These are phyloP conservation scores for Ilyonectria sp. DNA, from an alignment of 2,329 filamentous ascomycete species.

Conservation along the genomic window DNA sequence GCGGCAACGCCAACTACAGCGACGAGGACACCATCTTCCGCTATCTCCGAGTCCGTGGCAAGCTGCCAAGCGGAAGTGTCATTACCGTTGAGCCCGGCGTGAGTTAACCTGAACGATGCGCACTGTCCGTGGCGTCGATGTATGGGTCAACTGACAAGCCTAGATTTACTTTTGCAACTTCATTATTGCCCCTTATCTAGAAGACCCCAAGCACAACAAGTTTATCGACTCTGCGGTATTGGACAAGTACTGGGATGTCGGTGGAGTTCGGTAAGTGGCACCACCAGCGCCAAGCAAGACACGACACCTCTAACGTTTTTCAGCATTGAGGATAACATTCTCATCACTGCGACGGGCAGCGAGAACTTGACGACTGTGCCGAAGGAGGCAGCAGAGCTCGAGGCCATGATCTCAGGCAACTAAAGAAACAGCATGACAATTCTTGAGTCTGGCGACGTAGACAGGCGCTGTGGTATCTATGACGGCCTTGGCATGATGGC, in stretches of 20 bases:
- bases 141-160: constrained; percentile 19
- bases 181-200: constrained; percentile 86
- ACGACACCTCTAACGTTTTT: constrained; percentile 43
- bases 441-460: not conserved
- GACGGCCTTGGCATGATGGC: not conserved
- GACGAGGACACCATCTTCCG: constrained; percentile 89
- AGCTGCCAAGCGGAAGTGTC: constrained; percentile 83
- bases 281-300: not conserved
- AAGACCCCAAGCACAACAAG: constrained; percentile 78
- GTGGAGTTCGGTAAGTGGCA: constrained; percentile 76
- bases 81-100: constrained; percentile 96
- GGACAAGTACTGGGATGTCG: constrained; percentile 86
- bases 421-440: constrained; percentile 15
- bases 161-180: constrained; percentile 92
- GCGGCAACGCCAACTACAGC: constrained; percentile 81
- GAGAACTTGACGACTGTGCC: constrained; percentile 82
- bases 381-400: constrained; percentile 76
- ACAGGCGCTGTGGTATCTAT: not conserved
- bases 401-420: constrained; percentile 55
- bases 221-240: constrained; percentile 84
- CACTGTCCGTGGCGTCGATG: not conserved
- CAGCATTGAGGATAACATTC: constrained; percentile 78
- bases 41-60: constrained; percentile 85
- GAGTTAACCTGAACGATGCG: constrained; percentile 52
- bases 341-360: constrained; percentile 78